Evolutionary conservation across 257 asterid genomes (phyloP).

Genomic region (Rhazya stricta): DNA sequence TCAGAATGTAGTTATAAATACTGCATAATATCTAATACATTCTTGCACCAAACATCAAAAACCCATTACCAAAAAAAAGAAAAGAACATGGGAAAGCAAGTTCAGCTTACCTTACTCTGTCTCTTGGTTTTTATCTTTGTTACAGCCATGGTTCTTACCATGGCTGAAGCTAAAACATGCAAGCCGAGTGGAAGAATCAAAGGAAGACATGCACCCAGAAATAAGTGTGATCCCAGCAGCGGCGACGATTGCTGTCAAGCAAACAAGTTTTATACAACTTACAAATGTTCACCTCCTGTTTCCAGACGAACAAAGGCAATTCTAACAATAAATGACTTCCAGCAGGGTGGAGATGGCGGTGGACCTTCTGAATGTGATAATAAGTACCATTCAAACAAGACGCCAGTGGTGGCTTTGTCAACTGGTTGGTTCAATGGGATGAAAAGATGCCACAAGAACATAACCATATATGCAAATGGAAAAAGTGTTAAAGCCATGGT

Average conservation of each 20-base stretch:
- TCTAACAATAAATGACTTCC: slow-evolving; percentile 18
- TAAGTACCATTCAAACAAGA: slow-evolving; percentile 20
- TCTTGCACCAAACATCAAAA: slow-evolving; percentile 3
- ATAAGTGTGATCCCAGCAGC: neutral
- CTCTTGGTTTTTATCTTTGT: slow-evolving; percentile 1
- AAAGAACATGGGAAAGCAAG: slow-evolving; percentile 11
- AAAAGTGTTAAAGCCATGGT: slow-evolving; percentile 23
- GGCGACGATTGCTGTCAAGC: slow-evolving; percentile 14
- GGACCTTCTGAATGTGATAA: slow-evolving; percentile 28
- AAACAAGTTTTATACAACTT: slow-evolving; percentile 6
- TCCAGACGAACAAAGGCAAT: slow-evolving; percentile 17
- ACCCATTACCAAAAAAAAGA: no score
- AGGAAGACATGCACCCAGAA: slow-evolving; percentile 16
- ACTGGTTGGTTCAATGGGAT: slow-evolving; percentile 20
- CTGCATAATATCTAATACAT: neutral
- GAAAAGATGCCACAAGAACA: slow-evolving; percentile 19
- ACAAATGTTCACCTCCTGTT: slow-evolving; percentile 24
- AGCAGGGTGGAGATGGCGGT: slow-evolving; percentile 25
- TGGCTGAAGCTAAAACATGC: slow-evolving; percentile 16
- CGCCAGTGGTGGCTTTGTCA: slow-evolving; percentile 26
- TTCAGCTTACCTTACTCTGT: neutral
- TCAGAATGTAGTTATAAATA: slow-evolving; percentile 1
- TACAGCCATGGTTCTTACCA: neutral
- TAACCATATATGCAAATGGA: slow-evolving; percentile 22
- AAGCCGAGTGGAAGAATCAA: slow-evolving; percentile 21